Percentiles rank a stretch among this genome's conserved stretches.
Evolutionary conservation across 2,329 filamentous ascomycete genomes (phyloP).

Genomic region (Alternaria dauci): DNA sequence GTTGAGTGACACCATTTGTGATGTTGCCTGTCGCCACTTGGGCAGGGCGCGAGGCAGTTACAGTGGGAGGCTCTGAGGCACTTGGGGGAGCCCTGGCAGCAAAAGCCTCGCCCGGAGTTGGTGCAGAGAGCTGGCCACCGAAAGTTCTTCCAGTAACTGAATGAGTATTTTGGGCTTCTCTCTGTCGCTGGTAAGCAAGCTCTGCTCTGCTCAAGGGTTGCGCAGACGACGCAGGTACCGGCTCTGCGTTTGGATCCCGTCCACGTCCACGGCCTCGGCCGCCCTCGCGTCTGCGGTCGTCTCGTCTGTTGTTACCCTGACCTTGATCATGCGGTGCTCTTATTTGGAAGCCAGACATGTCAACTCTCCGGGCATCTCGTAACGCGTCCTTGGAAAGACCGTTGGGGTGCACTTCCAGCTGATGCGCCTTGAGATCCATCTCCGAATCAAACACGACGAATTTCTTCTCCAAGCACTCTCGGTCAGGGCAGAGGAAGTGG

Average conservation of each 20-base stretch:
- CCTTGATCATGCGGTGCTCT: constrained; percentile 73
- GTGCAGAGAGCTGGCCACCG: constrained; percentile 78
- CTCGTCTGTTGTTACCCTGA: constrained; percentile 49
- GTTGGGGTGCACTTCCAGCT: constrained; percentile 81
- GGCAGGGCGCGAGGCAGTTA: constrained; percentile 50
- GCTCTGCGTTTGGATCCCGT: constrained; percentile 86
- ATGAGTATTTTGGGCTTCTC: constrained; percentile 89
- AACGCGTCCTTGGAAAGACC: constrained; percentile 82
- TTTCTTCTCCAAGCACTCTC: constrained; percentile 93
- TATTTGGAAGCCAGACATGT: constrained; percentile 86
- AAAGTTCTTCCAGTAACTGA: constrained; percentile 82
- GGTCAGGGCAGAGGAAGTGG: constrained; percentile 84
- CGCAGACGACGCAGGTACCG: constrained; percentile 76
- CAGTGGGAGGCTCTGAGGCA: constrained; percentile 47
- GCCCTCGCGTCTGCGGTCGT: constrained; percentile 52
- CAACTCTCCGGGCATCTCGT: constrained; percentile 82
- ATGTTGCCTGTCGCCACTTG: constrained; percentile 25
- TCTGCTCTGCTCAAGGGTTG: constrained; percentile 86
- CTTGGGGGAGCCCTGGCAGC: constrained; percentile 58
- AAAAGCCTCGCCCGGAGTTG: constrained; percentile 52
- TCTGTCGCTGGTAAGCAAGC: constrained; percentile 87
- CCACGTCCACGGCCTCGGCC: constrained; percentile 70
- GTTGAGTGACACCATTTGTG: constrained; percentile 29
- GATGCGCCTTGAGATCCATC: constrained; percentile 93
- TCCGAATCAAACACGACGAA: constrained; percentile 96